These are phyloP conservation scores for Fraxinus sp. DNA, from an alignment of 305 asterid genomes.

Conservation along the genomic window DNA sequence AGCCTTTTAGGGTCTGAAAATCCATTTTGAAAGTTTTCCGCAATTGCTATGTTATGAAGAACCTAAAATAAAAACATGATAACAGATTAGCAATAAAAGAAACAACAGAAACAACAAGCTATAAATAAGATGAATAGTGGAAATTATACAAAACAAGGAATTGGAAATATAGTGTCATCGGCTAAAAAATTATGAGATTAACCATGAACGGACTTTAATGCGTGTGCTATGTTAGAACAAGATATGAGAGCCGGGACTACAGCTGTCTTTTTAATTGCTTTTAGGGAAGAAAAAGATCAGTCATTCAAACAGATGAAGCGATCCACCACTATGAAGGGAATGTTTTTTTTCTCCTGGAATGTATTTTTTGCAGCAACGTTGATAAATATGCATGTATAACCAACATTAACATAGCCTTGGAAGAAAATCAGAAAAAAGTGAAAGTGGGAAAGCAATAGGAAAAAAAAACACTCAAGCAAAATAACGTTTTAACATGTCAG, in stretches of 20 bases:
- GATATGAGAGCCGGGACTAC: neutral
- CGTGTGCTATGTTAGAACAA: neutral
- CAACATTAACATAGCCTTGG: neutral
- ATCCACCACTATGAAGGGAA: neutral
- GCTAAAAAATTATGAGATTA: neutral
- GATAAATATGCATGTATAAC: neutral
- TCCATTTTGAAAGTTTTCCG: constrained; percentile 68
- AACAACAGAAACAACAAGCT: constrained; percentile 11
- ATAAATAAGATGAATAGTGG: neutral
- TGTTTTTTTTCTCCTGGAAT: neutral
- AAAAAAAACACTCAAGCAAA: neutral
- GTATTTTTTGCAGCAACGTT: neutral
- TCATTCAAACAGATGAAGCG: neutral
- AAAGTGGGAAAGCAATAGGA: neutral
- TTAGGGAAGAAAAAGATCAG: neutral
- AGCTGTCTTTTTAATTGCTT: neutral
- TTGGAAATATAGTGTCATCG: neutral
- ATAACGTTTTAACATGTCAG: neutral
- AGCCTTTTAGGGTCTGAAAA: constrained; percentile 72
- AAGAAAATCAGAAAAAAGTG: neutral
- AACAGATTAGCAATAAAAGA: constrained; percentile 6
- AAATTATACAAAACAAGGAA: neutral
- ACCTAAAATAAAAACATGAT: constrained; percentile 42
- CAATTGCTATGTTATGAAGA: constrained; percentile 66
- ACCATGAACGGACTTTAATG: neutral